Conservation (phyloP, 2,329 filamentous ascomycete genomes). For the Colletotrichum camelliae region DNA sequence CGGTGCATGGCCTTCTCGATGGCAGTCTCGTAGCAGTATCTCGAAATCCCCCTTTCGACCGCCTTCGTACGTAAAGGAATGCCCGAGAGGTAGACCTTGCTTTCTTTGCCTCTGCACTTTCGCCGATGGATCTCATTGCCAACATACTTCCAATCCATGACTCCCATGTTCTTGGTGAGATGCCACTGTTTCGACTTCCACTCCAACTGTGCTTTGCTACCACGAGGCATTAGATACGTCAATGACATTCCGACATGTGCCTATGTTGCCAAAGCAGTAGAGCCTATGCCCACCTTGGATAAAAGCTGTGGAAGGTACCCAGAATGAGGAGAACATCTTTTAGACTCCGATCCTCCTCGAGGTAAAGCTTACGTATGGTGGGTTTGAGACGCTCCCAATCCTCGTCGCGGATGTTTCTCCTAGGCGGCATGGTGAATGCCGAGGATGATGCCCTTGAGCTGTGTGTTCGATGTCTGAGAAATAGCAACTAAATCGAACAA, state of each 20-base stretch:
- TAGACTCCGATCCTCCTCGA: not conserved
- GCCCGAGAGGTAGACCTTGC: not conserved
- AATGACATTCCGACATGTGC: not conserved
- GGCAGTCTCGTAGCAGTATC: not conserved
- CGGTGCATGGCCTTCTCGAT: not conserved
- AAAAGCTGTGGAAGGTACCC: not conserved
- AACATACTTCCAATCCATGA: not conserved
- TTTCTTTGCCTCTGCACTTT: not conserved
- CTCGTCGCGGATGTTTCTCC: not conserved
- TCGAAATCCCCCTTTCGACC: rapidly evolving
- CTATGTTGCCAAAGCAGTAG: rapidly evolving
- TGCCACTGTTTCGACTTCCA: not conserved
- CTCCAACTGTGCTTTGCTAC: not conserved
- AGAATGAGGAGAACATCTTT: not conserved
- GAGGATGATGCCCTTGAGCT: too few relatives aligned
- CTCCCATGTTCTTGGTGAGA: not conserved
- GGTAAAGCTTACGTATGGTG: not conserved
- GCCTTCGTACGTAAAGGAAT: not conserved
- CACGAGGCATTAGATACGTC: not conserved
- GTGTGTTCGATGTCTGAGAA: too few relatives aligned
- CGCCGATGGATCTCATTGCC: not conserved
- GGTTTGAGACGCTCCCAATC: not conserved
- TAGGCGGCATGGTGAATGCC: not conserved
- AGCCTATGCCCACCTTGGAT: not conserved
- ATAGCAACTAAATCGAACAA: too few relatives aligned